Evolutionary conservation across 129 eudicot genomes (phyloP).

Genomic region (Chrysanthemum seticuspe): DNA sequence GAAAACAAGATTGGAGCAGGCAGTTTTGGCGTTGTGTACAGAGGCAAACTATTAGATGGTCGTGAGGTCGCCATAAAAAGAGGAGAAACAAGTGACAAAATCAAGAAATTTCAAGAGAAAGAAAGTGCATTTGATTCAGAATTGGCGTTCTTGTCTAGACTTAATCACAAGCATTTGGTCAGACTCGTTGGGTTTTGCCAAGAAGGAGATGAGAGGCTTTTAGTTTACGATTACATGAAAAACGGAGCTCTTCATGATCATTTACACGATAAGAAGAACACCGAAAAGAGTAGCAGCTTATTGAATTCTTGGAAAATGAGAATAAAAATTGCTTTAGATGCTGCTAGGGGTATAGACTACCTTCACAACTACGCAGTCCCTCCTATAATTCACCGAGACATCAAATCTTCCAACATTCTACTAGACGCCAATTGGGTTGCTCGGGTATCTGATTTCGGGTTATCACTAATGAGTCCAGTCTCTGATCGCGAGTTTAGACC

Average conservation of each 20-base stretch:
- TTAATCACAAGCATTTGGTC: constrained; percentile 64
- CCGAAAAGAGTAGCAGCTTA: constrained; percentile 22
- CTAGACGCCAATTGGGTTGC: constrained; percentile 50
- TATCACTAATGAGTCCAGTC: constrained; percentile 46
- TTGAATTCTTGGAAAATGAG: constrained; percentile 56
- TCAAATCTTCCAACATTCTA: constrained; percentile 59
- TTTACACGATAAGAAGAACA: constrained; percentile 32
- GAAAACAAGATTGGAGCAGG: constrained; percentile 57
- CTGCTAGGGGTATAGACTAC: constrained; percentile 60
- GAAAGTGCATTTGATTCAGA: constrained; percentile 61
- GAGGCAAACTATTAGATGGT: constrained; percentile 47
- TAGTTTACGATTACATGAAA: constrained; percentile 59
- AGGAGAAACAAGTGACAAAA: constrained; percentile 30
- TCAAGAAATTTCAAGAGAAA: constrained; percentile 41
- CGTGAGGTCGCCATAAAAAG: constrained; percentile 60
- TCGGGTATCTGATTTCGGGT: constrained; percentile 58
- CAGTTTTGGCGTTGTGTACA: constrained; percentile 58
- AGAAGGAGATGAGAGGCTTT: constrained; percentile 44
- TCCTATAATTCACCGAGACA: constrained; percentile 58
- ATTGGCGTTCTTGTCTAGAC: constrained; percentile 41
- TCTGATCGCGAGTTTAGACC: constrained; percentile 41
- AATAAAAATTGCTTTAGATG: constrained; percentile 53
- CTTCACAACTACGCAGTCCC: constrained; percentile 68
- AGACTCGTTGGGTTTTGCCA: constrained; percentile 54
- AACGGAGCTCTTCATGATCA: constrained; percentile 56